Conservation (phyloP, 2,329 filamentous ascomycete species). For the Rhytidhysteron rufulum region DNA sequence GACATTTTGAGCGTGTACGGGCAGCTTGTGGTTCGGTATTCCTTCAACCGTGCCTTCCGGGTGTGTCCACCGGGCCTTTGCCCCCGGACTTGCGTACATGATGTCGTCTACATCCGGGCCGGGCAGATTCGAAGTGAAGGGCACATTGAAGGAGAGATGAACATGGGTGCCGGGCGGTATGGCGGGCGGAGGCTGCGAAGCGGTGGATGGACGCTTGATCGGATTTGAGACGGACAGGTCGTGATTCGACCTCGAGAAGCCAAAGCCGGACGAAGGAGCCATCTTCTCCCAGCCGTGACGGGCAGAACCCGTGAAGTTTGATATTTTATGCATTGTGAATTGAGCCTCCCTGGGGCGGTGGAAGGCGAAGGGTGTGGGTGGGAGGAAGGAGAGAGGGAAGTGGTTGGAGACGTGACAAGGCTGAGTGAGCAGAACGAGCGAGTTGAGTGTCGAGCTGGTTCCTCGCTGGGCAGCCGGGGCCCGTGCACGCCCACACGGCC, state of each 20-base stretch:
- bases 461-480: neutral
- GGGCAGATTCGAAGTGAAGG: constrained; percentile 86
- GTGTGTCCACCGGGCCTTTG: constrained; percentile 89
- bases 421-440: constrained; percentile 1
- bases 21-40: constrained; percentile 80
- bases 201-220: constrained; percentile 55
- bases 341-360: constrained; percentile 5
- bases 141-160: constrained; percentile 95
- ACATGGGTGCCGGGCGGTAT: constrained; percentile 72
- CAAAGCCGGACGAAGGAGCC: constrained; percentile 59
- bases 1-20: constrained; percentile 87
- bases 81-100: constrained; percentile 83
- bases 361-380: constrained; percentile 4
- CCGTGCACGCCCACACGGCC: no score
- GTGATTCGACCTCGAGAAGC: constrained; percentile 58
- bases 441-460: neutral
- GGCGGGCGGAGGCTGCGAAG: constrained; percentile 52
- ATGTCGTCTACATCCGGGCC: constrained; percentile 94
- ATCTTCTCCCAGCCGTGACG: constrained; percentile 67
- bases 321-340: constrained; percentile 61
- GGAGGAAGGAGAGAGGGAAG: constrained; percentile 4
- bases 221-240: constrained; percentile 50
- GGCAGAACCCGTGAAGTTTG: constrained; percentile 63
- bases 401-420: constrained; percentile 8
- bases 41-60: constrained; percentile 81